Base-by-base conservation (phyloP, 306 rosid genomes). In the Malus sieversii region DNA sequence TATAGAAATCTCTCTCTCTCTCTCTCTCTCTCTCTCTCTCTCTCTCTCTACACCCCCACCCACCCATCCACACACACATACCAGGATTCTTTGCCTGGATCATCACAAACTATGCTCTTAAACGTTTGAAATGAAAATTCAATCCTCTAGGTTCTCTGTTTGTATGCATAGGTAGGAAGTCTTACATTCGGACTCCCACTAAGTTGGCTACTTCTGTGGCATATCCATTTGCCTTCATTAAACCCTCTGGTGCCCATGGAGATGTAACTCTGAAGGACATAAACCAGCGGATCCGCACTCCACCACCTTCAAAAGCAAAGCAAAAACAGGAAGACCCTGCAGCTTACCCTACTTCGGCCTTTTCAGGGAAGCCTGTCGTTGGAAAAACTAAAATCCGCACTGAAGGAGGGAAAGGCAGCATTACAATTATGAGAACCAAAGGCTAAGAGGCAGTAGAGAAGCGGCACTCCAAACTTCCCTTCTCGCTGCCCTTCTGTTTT, bases 341-440 rank as follows among this genome's bases (percentile, higher is more conserved):
- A 65, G 52, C 78, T 60, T 94, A 76, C 77, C 98, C 94, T 38
- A 93, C 88, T 80, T 94, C 98, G 25, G 97, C 97, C 38, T 91
- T 94, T 77, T 91, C 98, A 2, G 98, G 98, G 72, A 94, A 94
- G 84, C 97, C 98, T 1, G 96, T 94, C 1, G 98, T 94, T 80
- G 97, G 93, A 11, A 90, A 94, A 81, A 94, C 93, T 8, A 94
- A 90, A 77, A 91, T 94, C 44, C 97, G 79, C 79, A 94, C 92
- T 0, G 96, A 91, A 84, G 97, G 98, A 16, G 96, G 98, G 72
- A 94, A 88, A 82, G 98, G 98, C 55, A 94, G 98, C 97, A 94
- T 94, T 82, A 94, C 98, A 69, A 94, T 94, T 76, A 88, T 91
- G 97, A 88, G 98, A 82, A 91, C 98, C 75, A 87, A 84, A 91